Conservation (phyloP, 2,329 filamentous ascomycete species). For the Colletotrichum somersetense region DNA sequence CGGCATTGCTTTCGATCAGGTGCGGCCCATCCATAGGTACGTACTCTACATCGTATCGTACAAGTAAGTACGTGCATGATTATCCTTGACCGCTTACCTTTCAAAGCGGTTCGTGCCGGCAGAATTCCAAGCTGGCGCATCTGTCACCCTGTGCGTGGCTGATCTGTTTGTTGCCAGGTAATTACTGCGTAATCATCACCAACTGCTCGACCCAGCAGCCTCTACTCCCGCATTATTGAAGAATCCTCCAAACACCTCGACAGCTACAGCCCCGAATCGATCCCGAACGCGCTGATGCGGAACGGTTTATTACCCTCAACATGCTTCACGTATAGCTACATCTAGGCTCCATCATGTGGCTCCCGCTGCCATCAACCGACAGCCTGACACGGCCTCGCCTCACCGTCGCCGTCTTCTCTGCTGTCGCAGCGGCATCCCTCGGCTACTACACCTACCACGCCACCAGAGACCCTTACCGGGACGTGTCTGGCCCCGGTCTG, state of each 20-base stretch:
- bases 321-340: conserved; percentile 40
- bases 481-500: conserved; percentile 55
- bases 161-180: not conserved
- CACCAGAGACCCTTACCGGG: conserved; percentile 41
- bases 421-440: conserved; percentile 67
- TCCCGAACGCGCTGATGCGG: not conserved
- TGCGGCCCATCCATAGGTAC: too few species aligned
- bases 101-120: not conserved
- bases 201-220: not conserved
- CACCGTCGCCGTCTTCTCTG: conserved; percentile 68
- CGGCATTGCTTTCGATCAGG: too few species aligned
- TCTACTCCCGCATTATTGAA: not conserved
- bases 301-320: not conserved
- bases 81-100: conserved; percentile 6
- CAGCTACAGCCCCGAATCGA: not conserved
- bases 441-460: conserved; percentile 69
- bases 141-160: not conserved
- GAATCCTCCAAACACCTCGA: not conserved
- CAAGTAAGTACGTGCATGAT: too few species aligned
- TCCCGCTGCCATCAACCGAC: conserved; percentile 63
- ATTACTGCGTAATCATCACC: conserved; percentile 1
- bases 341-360: conserved; percentile 56
- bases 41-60: too few species aligned
- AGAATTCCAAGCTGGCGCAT: conserved; percentile 34
- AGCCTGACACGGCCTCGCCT: conserved; percentile 67